phyloP scores from a whole-genome alignment of 2,329 filamentous ascomycete species.

The Fusarium sp. region DNA sequence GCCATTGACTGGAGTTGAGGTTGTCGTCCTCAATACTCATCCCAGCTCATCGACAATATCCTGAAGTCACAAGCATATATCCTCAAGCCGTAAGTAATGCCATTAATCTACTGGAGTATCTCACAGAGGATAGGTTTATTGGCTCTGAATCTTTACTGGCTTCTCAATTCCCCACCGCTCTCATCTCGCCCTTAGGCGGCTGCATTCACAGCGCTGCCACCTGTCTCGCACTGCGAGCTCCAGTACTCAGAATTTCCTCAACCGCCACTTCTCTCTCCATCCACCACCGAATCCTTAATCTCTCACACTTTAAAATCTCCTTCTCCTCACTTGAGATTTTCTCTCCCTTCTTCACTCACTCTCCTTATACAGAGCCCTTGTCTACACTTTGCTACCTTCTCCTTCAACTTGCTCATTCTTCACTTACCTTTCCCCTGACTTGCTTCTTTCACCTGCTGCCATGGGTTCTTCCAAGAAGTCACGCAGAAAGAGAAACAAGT shows the following conservation, averaged over 20 bases:
- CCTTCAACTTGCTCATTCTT: not conserved
- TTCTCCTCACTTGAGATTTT: not conserved
- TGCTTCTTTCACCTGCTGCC: no score
- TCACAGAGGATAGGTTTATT: not conserved
- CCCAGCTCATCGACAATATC: not conserved
- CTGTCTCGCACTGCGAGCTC: constrained; percentile 12
- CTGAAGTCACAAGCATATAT: not conserved
- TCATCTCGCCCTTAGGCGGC: not conserved
- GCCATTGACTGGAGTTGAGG: no score
- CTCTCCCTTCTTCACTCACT: accelerated
- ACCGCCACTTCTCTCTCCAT: not conserved
- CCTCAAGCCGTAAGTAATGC: not conserved
- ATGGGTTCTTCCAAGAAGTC: not conserved
- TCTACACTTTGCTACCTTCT: not conserved
- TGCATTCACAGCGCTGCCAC: not conserved
- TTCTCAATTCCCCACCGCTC: not conserved
- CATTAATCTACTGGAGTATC: not conserved
- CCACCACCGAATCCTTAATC: not conserved
- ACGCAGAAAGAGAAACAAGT: not conserved
- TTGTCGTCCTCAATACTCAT: not conserved
- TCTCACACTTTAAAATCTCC: not conserved
- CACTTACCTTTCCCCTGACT: not conserved
- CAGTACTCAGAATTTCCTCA: not conserved
- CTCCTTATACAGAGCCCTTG: accelerated
- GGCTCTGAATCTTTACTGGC: not conserved